phyloP scores from a whole-genome alignment of 1,284 basidiomycete genomes.

The Chiua sp. region DNA sequence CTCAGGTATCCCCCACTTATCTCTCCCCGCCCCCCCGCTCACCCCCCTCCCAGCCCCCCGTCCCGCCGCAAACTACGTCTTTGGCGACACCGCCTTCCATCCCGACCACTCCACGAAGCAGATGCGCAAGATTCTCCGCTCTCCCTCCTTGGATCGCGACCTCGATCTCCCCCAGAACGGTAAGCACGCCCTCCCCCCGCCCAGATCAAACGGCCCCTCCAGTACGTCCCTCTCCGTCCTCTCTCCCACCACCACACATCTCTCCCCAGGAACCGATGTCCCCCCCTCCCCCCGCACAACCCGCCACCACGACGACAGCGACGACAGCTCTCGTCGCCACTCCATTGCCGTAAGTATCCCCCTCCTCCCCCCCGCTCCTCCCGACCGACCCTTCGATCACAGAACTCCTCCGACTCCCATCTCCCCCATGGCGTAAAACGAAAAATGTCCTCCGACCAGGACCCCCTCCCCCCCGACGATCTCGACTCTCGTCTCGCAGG shows the following conservation, averaged over 20 bases:
- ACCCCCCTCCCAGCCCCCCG: slow-evolving; percentile 49
- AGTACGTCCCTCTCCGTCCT: slow-evolving; percentile 26
- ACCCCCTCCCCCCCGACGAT: slow-evolving; percentile 58
- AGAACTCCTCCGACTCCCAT: slow-evolving; percentile 44
- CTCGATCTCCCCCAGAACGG: slow-evolving; percentile 16
- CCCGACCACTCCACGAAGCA: slow-evolving; percentile 44
- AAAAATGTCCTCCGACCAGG: slow-evolving; percentile 77
- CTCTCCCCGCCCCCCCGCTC: slow-evolving; percentile 6
- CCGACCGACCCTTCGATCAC: slow-evolving; percentile 3
- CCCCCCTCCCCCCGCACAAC: slow-evolving; percentile 27
- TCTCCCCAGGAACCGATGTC: slow-evolving; percentile 15
- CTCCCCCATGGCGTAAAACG: slow-evolving; percentile 71
- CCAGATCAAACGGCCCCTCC: slow-evolving; percentile 27
- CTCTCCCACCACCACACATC: slow-evolving; percentile 36
- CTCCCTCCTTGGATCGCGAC: slow-evolving; percentile 50
- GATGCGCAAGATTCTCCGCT: slow-evolving; percentile 57
- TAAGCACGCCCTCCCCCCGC: slow-evolving; percentile 26
- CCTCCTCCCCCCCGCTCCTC: background rate
- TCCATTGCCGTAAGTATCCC: slow-evolving; percentile 59
- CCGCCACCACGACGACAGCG: slow-evolving; percentile 52
- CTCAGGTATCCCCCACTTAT: slow-evolving; percentile 20
- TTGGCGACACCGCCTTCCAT: slow-evolving; percentile 60
- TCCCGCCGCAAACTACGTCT: slow-evolving; percentile 71
- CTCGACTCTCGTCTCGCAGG: slow-evolving; percentile 69
- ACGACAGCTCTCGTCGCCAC: slow-evolving; percentile 69